Evolutionary conservation across 2,329 filamentous ascomycete genomes (phyloP), one percentile per base, ranked within the genome.

Genomic region (Cercospora janseana): DNA sequence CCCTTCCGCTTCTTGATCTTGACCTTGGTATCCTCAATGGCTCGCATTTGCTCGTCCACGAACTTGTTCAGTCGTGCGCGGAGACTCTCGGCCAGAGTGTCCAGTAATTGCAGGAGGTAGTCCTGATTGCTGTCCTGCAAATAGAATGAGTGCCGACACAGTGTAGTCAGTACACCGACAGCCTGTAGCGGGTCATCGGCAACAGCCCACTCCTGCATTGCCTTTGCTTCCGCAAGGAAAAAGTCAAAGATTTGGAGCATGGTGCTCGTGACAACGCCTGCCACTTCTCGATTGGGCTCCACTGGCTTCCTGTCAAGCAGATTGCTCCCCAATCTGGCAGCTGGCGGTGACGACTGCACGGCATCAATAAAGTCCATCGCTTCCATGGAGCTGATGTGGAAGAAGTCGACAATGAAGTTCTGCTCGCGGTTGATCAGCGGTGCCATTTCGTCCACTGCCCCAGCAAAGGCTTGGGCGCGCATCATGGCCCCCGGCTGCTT

Each of bases 1-100:
- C 93, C 92, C 73, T 94, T 96, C 60, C 93, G 86, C 76, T 97
- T 97, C 76, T 95, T 96, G 71, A 96, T 90, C 75, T 96, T 96
- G 69, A 98, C 92, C 71, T 97, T 97, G 29, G 91, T 97, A 55
- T 97, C 93, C 71, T 97, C 93, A 57, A 97, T 95, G 4, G 90
- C 91, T 20, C 88, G 87, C 52, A 97, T 87, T 68, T 98, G 93
- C 57, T 95, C 89, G 59, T 97, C 92, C 6, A 97, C 83, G 62
- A 97, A 96, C 56, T 88, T 89, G 54, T 79, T 83, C 73, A 95
- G 96, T 2, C 88, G 80, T 2, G 80, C 79, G 59, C 86, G 82
- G 13, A 97, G 75, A 32, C 80, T 81, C 35, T 55, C 53, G 60
- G 93, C 88, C 7, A 95, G 75, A 64, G 88, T 90, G 10, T 65